Percentiles rank a stretch among this genome's conserved stretches.
Evolutionary conservation across 768 basidiomycete genomes (phyloP).

Genomic region (Cyclocybe aegerita): DNA sequence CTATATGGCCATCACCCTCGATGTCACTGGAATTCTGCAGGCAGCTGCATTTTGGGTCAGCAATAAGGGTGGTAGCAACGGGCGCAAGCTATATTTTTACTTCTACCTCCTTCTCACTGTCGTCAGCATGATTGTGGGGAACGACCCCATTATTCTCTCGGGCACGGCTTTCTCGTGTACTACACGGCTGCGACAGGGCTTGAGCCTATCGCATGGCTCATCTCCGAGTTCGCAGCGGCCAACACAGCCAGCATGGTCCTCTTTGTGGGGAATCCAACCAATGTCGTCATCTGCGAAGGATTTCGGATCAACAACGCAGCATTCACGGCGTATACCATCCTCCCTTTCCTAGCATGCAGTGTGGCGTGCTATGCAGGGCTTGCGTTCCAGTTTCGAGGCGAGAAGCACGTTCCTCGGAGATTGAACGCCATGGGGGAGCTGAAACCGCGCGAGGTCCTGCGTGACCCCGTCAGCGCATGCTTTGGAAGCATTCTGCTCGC

Average conservation of each 20-base stretch:
- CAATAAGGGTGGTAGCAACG: conserved; percentile 71
- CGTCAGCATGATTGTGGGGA: conserved; percentile 81
- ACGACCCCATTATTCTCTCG: conserved; percentile 91
- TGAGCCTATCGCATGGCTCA: conserved; percentile 64
- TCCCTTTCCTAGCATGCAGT: conserved; percentile 74
- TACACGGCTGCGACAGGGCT: conserved; percentile 70
- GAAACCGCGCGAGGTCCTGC: conserved; percentile 59
- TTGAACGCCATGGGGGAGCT: conserved; percentile 36
- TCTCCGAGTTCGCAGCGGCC: conserved; percentile 75
- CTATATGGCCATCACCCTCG: conserved; percentile 91
- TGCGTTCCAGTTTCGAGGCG: conserved; percentile 54
- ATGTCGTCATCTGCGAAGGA: conserved; percentile 88
- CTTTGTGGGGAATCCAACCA: conserved; percentile 92
- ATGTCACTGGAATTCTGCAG: conserved; percentile 83
- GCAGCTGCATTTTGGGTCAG: conserved; percentile 90
- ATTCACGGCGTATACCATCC: conserved; percentile 80
- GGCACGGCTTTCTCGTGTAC: conserved; percentile 91
- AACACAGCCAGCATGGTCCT: conserved; percentile 76
- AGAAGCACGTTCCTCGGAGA: conserved; percentile 51
- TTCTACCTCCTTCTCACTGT: conserved; percentile 83
- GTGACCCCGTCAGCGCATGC: conserved; percentile 72
- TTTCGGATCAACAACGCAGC: conserved; percentile 76
- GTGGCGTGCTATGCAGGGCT: conserved; percentile 63
- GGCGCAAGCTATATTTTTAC: conserved; percentile 71
- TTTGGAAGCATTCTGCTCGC: conserved; percentile 71